Base-by-base conservation (phyloP, 2,329 filamentous ascomycete genomes). In the Alternaria sp. region DNA sequence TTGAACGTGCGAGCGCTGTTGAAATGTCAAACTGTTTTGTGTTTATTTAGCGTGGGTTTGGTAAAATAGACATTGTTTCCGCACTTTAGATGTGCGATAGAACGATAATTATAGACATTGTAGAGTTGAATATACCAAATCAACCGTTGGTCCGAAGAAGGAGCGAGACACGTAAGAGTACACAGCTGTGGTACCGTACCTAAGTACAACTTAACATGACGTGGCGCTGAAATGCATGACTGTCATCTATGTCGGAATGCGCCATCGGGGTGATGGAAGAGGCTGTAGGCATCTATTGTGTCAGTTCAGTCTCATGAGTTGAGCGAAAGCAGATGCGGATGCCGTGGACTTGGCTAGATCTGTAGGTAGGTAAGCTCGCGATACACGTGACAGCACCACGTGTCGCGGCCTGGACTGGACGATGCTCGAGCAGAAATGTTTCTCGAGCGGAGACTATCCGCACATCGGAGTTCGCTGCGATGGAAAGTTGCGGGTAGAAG, bases 401-500 rank as follows among this genome's bases (percentile, higher is more conserved):
- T 15, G 50, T 15, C n/a, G 7, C 6, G 18, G 12, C 41, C 14
- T 20, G n/a, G 11, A 23, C 18, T 30, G n/a, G 25, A 28, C 56
- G 23, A 44, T 43, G 21, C 46, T 44, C 18, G 26, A 41, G 41
- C 49, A 28, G 37, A 53, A 44, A n/a, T 25, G 37, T 12, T 46
- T 20, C 20, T 37, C 47, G 7, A 37, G 21, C n/a, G 14, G 26
- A 21, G 28, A 20, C 30, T 25, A 28, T 47, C 55, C 47, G 55
- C n/a, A 15, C 25, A 25, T 53, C 23, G 60, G 47, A 47, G 41
- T 12, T 25, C 20, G 14, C 41, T 43, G 55, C 41, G 60, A 57
- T 33, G 58, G 60, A 46, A 58, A 59, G 21, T 53, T 57, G 47
- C 41, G 43, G 55, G 49, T 53, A 41, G 30, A 53, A 41, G 30